Conservation (phyloP, 208 protist genomes). For the Borovskyia barvae region DNA sequence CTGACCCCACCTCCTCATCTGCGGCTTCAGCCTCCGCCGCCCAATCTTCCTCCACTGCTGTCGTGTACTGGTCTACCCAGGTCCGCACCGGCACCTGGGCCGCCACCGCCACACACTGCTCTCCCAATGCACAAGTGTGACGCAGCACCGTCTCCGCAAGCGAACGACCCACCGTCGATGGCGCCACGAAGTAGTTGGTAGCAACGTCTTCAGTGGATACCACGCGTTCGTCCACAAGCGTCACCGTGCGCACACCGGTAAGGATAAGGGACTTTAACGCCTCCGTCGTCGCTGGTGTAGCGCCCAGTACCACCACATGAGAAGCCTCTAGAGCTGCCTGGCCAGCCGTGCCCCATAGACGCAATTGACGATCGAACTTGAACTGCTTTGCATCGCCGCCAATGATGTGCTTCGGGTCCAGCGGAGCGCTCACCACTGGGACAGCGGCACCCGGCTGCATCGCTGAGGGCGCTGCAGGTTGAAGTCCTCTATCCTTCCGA, state of each 20-base stretch:
- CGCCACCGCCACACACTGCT: conserved; percentile 45
- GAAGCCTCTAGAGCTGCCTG: conserved; percentile 85
- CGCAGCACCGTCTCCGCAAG: conserved; percentile 66
- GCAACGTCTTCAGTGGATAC: conserved; percentile 83
- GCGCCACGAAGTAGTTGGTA: conserved; percentile 96
- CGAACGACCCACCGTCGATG: conserved; percentile 36
- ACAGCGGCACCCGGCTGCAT: too few relatives aligned
- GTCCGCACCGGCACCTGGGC: conserved; percentile 11
- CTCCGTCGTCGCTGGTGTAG: conserved; percentile 87
- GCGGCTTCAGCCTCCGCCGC: neutral
- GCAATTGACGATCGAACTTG: conserved; percentile 93
- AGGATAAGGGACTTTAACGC: conserved; percentile 96
- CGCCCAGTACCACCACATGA: conserved; percentile 92
- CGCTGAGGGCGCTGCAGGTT: neutral
- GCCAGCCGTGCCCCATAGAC: conserved; percentile 94
- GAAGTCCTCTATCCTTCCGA: neutral
- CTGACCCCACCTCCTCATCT: neutral
- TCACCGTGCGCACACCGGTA: conserved; percentile 91
- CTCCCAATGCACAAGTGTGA: conserved; percentile 90
- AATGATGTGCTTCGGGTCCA: conserved; percentile 4
- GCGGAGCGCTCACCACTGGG: neutral
- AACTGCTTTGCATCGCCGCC: conserved; percentile 25
- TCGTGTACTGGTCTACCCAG: conserved; percentile 43
- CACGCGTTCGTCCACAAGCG: conserved; percentile 91
- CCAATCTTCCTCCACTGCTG: conserved; percentile 8